Conservation (phyloP, 768 basidiomycete genomes). For the Dendrothele bispora region DNA sequence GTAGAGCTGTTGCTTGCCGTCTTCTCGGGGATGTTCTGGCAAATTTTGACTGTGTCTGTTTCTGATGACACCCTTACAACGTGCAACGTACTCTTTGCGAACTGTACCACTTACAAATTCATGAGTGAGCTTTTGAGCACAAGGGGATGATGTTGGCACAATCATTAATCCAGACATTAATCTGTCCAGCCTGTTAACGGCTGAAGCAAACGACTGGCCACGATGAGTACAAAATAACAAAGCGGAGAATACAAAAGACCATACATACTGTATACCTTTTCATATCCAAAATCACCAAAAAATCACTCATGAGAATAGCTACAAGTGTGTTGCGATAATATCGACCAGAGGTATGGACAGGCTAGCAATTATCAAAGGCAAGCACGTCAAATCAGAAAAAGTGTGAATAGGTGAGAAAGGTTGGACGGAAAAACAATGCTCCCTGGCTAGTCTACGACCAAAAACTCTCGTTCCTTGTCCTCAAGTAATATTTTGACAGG, state of each 20-base stretch:
- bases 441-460: conserved; percentile 96
- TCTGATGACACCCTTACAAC: conserved; percentile 87
- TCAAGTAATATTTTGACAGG: conserved; percentile 79
- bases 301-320: conserved; percentile 84
- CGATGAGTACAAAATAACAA: conserved; percentile 5
- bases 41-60: too few species aligned
- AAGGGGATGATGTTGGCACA: conserved; percentile 68
- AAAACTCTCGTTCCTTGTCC: conserved; percentile 77
- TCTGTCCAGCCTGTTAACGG: conserved; percentile 91
- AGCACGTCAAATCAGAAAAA: conserved; percentile 12
- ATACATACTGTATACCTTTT: conserved; percentile 79
- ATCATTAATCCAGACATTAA: conserved; percentile 97
- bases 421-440: conserved; percentile 72
- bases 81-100: conserved; percentile 89
- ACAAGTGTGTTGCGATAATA: conserved; percentile 88
- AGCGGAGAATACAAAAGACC: too few species aligned
- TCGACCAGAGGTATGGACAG: conserved; percentile 89
- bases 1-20: too few species aligned
- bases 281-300: conserved; percentile 76
- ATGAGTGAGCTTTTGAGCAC: conserved; percentile 68
- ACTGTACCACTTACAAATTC: conserved; percentile 85
- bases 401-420: conserved; percentile 11
- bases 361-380: conserved; percentile 49
- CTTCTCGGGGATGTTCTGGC: too few species aligned
- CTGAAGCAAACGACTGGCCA: conserved; percentile 41